Conservation (phyloP, 2,329 filamentous ascomycete genomes). For the Achaetomium macrosporum region DNA sequence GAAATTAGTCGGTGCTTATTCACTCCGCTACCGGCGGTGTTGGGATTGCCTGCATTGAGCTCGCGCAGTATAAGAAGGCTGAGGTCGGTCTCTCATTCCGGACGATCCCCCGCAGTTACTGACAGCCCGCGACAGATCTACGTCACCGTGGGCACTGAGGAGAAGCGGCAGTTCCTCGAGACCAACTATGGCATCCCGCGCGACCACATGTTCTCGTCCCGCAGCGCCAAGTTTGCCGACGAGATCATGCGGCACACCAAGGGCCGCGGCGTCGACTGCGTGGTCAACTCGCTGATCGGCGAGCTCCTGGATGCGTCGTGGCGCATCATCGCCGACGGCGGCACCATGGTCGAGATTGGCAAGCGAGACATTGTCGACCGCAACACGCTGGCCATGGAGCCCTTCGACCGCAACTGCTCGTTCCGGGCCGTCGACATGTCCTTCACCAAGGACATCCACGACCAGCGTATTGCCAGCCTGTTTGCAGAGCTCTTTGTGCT, state of each 20-base stretch:
- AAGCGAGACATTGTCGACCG: conserved; percentile 21
- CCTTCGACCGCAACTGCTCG: conserved; percentile 19
- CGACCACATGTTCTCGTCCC: conserved; percentile 30
- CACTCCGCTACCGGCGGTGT: conserved; percentile 26
- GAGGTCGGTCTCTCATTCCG: too few relatives aligned
- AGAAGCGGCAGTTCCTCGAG: conserved; percentile 29
- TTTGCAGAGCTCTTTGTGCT: conserved; percentile 18
- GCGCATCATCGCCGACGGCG: conserved; percentile 28
- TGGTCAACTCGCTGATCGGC: conserved; percentile 27
- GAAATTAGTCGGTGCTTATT: conserved; percentile 22
- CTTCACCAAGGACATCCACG: not conserved
- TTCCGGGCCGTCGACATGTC: conserved; percentile 22
- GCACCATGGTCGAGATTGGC: conserved; percentile 30
- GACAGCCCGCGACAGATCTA: too few relatives aligned
- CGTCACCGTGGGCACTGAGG: conserved; percentile 28
- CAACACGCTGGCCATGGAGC: conserved; percentile 20
- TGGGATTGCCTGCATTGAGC: conserved; percentile 22
- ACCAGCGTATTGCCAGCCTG: not conserved
- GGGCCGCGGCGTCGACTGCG: conserved; percentile 29
- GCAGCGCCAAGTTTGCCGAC: conserved; percentile 26
- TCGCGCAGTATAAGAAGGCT: conserved; percentile 16
- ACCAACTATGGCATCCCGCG: conserved; percentile 27
- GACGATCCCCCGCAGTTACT: too few relatives aligned
- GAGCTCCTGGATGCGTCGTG: conserved; percentile 28
- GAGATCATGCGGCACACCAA: conserved; percentile 24